These are phyloP conservation scores for Entoloma clypeatum DNA, from an alignment of 1,284 basidiomycete species.

Conservation along the genomic window DNA sequence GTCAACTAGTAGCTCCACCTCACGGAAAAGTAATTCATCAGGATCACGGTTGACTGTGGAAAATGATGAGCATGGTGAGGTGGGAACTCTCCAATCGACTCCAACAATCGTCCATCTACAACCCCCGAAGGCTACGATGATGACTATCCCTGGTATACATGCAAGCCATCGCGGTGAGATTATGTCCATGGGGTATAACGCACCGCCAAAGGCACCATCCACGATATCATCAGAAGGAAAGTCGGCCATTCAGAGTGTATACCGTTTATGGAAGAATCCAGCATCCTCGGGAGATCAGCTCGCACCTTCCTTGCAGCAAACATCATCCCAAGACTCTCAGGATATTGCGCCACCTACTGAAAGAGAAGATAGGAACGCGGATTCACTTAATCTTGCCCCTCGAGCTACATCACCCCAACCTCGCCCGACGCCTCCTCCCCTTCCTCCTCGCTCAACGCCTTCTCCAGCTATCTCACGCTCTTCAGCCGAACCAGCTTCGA, in stretches of 20 bases:
- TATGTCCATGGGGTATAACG: slow-evolving; percentile 73
- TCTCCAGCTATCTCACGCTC: slow-evolving; percentile 25
- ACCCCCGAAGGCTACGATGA: slow-evolving; percentile 67
- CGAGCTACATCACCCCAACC: slow-evolving; percentile 14
- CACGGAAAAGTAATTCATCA: no score
- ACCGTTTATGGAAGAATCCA: slow-evolving; percentile 64
- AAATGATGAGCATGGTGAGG: slow-evolving; percentile 18
- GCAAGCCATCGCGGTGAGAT: slow-evolving; percentile 74
- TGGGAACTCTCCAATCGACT: slow-evolving; percentile 25
- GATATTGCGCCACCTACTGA: not conserved
- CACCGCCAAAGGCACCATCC: slow-evolving; percentile 46
- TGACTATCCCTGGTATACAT: slow-evolving; percentile 80
- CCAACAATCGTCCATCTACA: slow-evolving; percentile 60
- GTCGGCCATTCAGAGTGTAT: slow-evolving; percentile 58
- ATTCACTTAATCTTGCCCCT: no score
- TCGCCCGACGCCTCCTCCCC: slow-evolving; percentile 41
- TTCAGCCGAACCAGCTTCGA: slow-evolving; percentile 25
- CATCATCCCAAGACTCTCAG: slow-evolving; percentile 6
- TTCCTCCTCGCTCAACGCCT: slow-evolving; percentile 53
- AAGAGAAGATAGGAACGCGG: slow-evolving; percentile 24
- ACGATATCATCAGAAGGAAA: slow-evolving; percentile 37
- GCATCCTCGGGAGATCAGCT: slow-evolving; percentile 27
- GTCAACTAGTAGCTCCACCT: no score
- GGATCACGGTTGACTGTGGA: slow-evolving; percentile 6
- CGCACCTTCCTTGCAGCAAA: slow-evolving; percentile 13